Evolutionary conservation across 345 rosid genomes (phyloP), one percentile per base, ranked within the genome.

Genomic region (Sisymbrium altissimum): DNA sequence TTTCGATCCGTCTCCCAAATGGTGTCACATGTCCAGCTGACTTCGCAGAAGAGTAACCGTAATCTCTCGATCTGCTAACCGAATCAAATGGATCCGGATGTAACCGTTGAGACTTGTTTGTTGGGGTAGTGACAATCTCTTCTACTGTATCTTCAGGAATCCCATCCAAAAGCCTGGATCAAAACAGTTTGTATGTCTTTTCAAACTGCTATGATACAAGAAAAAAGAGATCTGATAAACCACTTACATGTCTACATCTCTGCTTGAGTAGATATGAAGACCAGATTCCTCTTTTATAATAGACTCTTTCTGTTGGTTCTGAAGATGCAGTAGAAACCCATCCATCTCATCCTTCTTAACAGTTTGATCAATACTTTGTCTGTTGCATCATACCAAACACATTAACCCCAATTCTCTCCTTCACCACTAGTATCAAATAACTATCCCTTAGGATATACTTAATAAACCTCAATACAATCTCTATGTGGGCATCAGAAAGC

Each of bases 221-320:
- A 36, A n/a, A 70, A 3, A 56, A 70, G n/a, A 19, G 67, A 11
- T 29, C 33, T 44, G 2, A n/a, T n/a, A n/a, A n/a, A n/a, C n/a
- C n/a, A n/a, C 97, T 88, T 68, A 95, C 99, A 92, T 87, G 72
- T 87, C 98, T 17, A 95, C 86, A 69, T 92, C 99, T 84, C 86
- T 90, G 66, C 83, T 85, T 14, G 97, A 84, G 81, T 92, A 92
- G 49, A 90, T 63, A 74, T 92, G 92, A 79, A 92, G 55, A 79
- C 79, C 80, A 13, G 94, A 75, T 50, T 84, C 92, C 80, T 85
- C 87, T 75, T 80, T 84, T 74, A 84, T 53, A n/a, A 83, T 27
- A 0, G 88, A 82, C 65, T 88, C 88, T 84, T 76, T 86, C 85
- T 81, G 93, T 73, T 90, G 88, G 71, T 86, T 86, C 78, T 95